These are phyloP conservation scores for Phytopythium sindhum DNA, from an alignment of 352 stramenopile species.

Conservation along the genomic window DNA sequence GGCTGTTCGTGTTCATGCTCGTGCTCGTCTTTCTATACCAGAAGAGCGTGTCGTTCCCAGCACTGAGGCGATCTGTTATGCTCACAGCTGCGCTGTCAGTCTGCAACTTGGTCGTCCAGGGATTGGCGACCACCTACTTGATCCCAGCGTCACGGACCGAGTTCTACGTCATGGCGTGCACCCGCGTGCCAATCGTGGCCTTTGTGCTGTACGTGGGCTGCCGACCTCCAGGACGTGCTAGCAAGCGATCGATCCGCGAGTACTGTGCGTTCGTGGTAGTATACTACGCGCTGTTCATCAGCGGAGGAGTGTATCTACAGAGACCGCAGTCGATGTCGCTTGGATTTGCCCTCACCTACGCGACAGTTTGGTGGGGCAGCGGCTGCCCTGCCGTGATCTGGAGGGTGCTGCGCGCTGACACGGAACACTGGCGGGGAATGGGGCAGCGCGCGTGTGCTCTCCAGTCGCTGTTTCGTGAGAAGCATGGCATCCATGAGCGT, in stretches of 20 bases:
- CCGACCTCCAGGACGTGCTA: constrained; percentile 20
- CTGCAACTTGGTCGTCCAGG: constrained; percentile 24
- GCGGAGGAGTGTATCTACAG: constrained; percentile 12
- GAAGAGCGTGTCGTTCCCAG: constrained; percentile 48
- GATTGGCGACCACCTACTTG: constrained; percentile 17
- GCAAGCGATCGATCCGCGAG: constrained; percentile 25
- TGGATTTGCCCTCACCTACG: constrained; percentile 29
- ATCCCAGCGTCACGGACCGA: constrained; percentile 8
- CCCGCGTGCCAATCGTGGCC: constrained; percentile 14
- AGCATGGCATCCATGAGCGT: constrained; percentile 24
- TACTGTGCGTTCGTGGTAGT: constrained; percentile 34
- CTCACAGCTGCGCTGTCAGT: constrained; percentile 30
- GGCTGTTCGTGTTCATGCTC: constrained; percentile 49
- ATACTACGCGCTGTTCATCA: constrained; percentile 35
- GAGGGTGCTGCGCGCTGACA: constrained; percentile 42
- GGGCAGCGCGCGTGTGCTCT: constrained; percentile 20
- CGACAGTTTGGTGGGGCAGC: constrained; percentile 19
- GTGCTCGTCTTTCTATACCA: constrained; percentile 55
- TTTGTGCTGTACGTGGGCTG: constrained; percentile 22
- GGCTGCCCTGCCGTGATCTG: constrained; percentile 25
- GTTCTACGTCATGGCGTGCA: constrained; percentile 17
- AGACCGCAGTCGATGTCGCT: background rate
- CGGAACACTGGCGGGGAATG: constrained; percentile 47
- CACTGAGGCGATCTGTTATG: constrained; percentile 29
- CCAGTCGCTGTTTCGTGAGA: constrained; percentile 22